Base-by-base conservation (phyloP, 2,329 filamentous ascomycete genomes). In the Tolypocladium pustulatum region DNA sequence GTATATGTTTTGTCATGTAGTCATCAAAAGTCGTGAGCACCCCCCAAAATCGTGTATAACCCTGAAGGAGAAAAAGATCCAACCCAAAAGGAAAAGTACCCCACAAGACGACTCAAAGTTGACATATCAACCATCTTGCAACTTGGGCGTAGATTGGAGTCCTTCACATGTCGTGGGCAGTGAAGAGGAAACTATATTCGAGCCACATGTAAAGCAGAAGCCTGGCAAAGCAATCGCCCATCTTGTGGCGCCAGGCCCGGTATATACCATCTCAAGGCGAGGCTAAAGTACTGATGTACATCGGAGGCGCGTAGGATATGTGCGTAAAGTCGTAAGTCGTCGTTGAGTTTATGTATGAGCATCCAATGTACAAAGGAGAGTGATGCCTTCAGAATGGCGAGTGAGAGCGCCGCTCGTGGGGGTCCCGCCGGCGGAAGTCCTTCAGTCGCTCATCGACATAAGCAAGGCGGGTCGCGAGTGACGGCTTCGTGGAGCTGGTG, bases 391-490 rank as follows among this genome's bases (percentile, higher is more conserved):
- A 81, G 49, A 76, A 65, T 3, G 80, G 80, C 27, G 80, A 81
- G 62, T 81, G 76, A 9, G 81, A 80, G 56, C 76, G 76, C 59
- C 73, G 73, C 10, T 69, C 71, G 49, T 71, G 70, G 32, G 64
- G 65, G 57, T 74, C 73, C 41, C 76, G 76, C 54, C 73, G 76
- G 60, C 80, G 77, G 59, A 84, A 73, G 60, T 82, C 79, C 63
- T 78, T 79, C 51, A 85, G 76, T 41, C 81, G 78, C 63, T 82
- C 77, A 65, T 85, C 81, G 54, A 85, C 77, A 61, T 85, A 84
- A 5, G 81, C 80, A 58, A 85, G 71, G 13, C 81, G 79, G 40
- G 75, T 76, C 27, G 77, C 75, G 51, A 84, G 69, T 41, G 76
- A 78, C 17, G 77, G 71, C 59, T 74, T 72, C 27, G 73, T 69